A percentile compares a stretch with the other conserved stretches of the same genome.
Evolutionary conservation across 345 rosid genomes (phyloP).

Genomic region (Gossypioides kirkii): DNA sequence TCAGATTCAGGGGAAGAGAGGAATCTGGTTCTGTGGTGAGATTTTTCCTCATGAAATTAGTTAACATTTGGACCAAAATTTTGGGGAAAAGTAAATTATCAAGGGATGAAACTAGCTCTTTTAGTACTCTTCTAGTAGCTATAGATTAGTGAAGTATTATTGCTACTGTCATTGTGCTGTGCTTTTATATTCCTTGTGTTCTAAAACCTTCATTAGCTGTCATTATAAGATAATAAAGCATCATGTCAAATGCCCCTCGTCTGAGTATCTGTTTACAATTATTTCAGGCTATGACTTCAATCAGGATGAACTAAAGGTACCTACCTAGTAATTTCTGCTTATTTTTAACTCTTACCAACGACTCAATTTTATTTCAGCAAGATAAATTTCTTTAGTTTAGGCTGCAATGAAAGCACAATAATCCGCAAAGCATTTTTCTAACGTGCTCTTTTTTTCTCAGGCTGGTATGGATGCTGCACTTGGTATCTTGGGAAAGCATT

Average conservation of each 20-base stretch:
- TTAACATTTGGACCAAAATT: background rate
- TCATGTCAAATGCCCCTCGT: background rate
- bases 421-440: background rate
- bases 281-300: constrained; percentile 86
- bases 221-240: background rate
- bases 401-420: background rate
- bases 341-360: background rate
- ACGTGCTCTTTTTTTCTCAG: constrained; percentile 28
- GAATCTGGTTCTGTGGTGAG: constrained; percentile 79
- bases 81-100: background rate
- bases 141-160: background rate
- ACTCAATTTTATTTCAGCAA: background rate
- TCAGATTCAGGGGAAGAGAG: constrained; percentile 74
- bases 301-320: constrained; percentile 84
- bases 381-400: background rate
- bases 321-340: background rate
- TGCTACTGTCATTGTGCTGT: background rate
- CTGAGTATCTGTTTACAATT: background rate
- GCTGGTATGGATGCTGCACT: constrained; percentile 73
- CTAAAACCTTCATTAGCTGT: background rate
- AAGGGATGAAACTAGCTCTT: background rate
- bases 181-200: background rate
- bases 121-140: background rate
- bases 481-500: constrained; percentile 48
- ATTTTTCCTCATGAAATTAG: background rate